Evolutionary conservation across 805 yeast genomes (phyloP).

Genomic region (Myxozyma lipomycoides): DNA sequence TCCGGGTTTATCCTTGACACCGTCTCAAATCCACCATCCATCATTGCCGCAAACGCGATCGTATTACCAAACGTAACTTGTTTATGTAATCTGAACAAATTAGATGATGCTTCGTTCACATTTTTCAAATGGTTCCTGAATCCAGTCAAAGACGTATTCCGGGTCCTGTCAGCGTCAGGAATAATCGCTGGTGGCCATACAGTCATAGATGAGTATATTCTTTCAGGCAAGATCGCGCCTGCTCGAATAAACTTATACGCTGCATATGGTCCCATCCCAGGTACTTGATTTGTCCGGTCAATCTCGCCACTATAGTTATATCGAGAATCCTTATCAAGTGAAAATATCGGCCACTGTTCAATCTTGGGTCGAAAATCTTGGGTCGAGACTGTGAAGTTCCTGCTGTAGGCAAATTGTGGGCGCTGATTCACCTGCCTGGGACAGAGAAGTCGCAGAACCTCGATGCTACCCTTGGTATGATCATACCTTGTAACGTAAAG

Average conservation of each 20-base stretch:
- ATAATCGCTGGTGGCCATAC: constrained; percentile 30
- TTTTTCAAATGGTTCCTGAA: constrained; percentile 25
- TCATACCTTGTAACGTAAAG: constrained; percentile 29
- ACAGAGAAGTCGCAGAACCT: constrained; percentile 23
- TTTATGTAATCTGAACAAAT: constrained; percentile 26
- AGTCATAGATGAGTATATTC: constrained; percentile 30
- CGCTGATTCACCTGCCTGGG: not conserved
- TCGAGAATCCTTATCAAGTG: constrained; percentile 7
- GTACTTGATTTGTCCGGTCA: constrained; percentile 12
- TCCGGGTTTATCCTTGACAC: constrained; percentile 23
- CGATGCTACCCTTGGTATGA: constrained; percentile 24
- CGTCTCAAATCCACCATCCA: constrained; percentile 31
- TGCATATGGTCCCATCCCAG: constrained; percentile 13
- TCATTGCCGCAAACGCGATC: constrained; percentile 4
- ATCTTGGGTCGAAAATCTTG: constrained; percentile 14
- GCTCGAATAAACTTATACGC: constrained; percentile 27
- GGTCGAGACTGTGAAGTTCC: constrained; percentile 13
- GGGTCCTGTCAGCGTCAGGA: constrained; percentile 30
- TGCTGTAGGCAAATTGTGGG: constrained; percentile 13
- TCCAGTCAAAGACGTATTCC: constrained; percentile 27
- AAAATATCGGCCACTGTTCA: constrained; percentile 14
- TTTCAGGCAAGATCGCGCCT: constrained; percentile 22
- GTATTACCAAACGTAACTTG: constrained; percentile 17
- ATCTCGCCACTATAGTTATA: constrained; percentile 24
- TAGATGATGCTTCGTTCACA: constrained; percentile 17